These are phyloP conservation scores for Phragmites australis DNA, from an alignment of 176 grass and related monocot genomes.

Conservation along the genomic window DNA sequence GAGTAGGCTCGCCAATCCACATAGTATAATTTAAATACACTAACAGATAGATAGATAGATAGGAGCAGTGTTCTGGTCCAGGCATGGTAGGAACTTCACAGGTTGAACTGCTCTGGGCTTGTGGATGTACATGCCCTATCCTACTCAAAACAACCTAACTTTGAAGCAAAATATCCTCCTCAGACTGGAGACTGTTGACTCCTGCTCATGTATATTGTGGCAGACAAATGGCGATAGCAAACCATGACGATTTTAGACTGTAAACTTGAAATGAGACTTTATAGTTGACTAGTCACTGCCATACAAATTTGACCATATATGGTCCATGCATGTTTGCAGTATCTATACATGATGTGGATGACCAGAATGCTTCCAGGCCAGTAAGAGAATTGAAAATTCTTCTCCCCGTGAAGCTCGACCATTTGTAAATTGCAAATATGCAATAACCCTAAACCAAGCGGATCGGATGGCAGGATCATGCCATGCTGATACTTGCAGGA, in stretches of 20 bases:
- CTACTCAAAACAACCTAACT: neutral
- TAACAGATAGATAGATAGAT: neutral
- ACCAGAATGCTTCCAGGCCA: neutral
- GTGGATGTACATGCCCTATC: neutral
- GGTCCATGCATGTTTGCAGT: neutral
- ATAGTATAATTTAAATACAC: neutral
- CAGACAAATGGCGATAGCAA: neutral
- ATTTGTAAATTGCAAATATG: no score
- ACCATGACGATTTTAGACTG: neutral
- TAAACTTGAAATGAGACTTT: neutral
- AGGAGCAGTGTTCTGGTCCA: neutral
- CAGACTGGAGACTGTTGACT: neutral
- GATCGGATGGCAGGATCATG: no score
- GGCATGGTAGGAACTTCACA: neutral
- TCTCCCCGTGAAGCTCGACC: neutral
- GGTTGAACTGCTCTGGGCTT: neutral
- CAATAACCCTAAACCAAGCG: no score
- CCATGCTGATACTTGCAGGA: no score
- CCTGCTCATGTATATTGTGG: neutral
- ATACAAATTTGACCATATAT: conserved; percentile 3
- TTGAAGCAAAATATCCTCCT: neutral
- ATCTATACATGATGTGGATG: neutral
- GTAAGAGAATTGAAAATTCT: neutral
- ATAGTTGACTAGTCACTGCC: neutral
- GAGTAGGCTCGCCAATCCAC: no score